Percentiles rank a stretch among this genome's conserved stretches.
phyloP scores from a whole-genome alignment of 1,284 basidiomycete species.

The Melanopsichium pennsylvanicum region DNA sequence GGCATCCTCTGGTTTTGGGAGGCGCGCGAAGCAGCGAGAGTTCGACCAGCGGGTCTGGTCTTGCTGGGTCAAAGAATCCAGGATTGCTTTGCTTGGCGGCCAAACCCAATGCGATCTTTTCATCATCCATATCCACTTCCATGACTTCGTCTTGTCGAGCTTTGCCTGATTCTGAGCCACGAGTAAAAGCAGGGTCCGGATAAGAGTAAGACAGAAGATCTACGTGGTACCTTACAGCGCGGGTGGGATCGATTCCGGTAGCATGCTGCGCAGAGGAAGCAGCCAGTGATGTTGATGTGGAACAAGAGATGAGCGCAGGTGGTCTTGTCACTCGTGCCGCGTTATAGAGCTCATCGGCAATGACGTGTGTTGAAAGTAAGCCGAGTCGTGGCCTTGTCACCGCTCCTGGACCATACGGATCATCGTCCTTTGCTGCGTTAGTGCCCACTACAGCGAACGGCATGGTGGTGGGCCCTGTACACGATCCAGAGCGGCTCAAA shows the following conservation, averaged over 20 bases:
- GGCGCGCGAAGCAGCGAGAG: slow-evolving; percentile 34
- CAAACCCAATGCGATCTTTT: slow-evolving; percentile 1
- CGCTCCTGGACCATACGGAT: slow-evolving; percentile 42
- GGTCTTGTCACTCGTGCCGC: slow-evolving; percentile 18
- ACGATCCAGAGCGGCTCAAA: slow-evolving; percentile 37
- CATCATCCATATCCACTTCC: slow-evolving; percentile 4
- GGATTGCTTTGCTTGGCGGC: slow-evolving; percentile 13
- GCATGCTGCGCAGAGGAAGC: slow-evolving; percentile 16
- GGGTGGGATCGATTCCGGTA: slow-evolving; percentile 11
- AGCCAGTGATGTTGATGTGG: slow-evolving; percentile 29
- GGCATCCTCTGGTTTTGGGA: slow-evolving; percentile 47
- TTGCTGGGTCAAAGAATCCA: slow-evolving; percentile 46
- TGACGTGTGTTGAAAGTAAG: slow-evolving; percentile 23
- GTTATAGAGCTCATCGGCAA: slow-evolving; percentile 33
- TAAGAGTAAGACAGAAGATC: slow-evolving; percentile 10
- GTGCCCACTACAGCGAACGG: slow-evolving; percentile 25
- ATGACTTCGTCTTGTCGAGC: slow-evolving; percentile 1
- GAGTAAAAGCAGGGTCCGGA: not conserved
- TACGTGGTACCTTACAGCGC: slow-evolving; percentile 24
- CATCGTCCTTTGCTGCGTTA: slow-evolving; percentile 17
- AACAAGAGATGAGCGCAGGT: slow-evolving; percentile 16
- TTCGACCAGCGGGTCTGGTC: slow-evolving; percentile 51
- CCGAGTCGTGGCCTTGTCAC: slow-evolving; percentile 48
- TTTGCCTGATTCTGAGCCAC: not conserved
- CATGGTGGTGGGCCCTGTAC: slow-evolving; percentile 37